Evolutionary conservation across 1,284 basidiomycete genomes (phyloP).

Genomic region (Malassezia sp.): DNA sequence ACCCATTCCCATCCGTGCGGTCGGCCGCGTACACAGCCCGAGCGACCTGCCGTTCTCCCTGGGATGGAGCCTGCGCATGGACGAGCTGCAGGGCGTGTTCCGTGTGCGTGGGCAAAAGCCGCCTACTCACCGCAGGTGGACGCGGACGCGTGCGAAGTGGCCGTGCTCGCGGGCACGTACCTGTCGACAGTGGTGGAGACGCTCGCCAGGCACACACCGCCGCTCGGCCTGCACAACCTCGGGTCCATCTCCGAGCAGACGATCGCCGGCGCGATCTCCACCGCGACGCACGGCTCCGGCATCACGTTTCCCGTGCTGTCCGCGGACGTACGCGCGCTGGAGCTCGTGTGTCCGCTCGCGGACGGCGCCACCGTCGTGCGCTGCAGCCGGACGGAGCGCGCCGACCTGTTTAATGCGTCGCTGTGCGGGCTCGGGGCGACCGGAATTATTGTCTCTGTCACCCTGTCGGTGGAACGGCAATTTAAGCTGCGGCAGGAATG

Average conservation of each 20-base stretch:
- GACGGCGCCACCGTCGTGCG: constrained; percentile 56
- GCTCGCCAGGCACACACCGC: constrained; percentile 55
- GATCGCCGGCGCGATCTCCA: constrained; percentile 82
- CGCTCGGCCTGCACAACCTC: constrained; percentile 75
- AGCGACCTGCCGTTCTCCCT: constrained; percentile 58
- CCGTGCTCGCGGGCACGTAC: constrained; percentile 42
- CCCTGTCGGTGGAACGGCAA: constrained; percentile 66
- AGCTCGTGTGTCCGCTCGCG: constrained; percentile 52
- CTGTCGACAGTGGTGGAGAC: constrained; percentile 42
- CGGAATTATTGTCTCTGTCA: constrained; percentile 71
- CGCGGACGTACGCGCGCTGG: constrained; percentile 64
- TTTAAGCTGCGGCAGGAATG: constrained; percentile 73
- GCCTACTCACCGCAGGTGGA: no score
- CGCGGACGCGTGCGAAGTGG: constrained; percentile 17
- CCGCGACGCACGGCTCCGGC: constrained; percentile 88
- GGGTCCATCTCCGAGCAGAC: constrained; percentile 96
- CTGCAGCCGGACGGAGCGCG: constrained; percentile 58
- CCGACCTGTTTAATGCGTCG: constrained; percentile 79
- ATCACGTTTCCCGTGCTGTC: constrained; percentile 70
- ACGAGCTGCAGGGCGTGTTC: constrained; percentile 33
- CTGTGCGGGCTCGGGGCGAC: constrained; percentile 87
- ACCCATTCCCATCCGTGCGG: constrained; percentile 60
- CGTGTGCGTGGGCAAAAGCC: no score
- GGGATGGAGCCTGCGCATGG: constrained; percentile 42
- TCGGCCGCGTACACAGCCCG: constrained; percentile 83